Conservation (phyloP, 1,284 basidiomycete species). For the Psilocybe mexicana region DNA sequence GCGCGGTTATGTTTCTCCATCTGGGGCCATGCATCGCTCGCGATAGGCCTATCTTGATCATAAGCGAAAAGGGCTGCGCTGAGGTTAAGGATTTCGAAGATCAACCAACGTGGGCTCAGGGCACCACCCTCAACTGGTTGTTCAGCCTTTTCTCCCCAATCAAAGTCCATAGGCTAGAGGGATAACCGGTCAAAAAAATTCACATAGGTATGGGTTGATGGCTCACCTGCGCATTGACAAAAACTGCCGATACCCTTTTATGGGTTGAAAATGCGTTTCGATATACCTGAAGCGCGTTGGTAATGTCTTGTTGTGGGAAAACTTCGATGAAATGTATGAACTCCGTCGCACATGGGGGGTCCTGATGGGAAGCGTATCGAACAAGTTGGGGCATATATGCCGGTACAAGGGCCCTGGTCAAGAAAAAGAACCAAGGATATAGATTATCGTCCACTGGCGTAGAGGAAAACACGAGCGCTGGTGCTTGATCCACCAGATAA, state of each 20-base stretch:
- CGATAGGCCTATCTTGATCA: constrained; percentile 15
- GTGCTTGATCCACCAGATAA: constrained; percentile 39
- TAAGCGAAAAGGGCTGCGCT: constrained; percentile 30
- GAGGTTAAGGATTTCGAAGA: constrained; percentile 33
- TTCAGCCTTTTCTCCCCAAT: constrained; percentile 25
- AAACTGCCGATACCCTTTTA: constrained; percentile 34
- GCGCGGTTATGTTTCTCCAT: constrained; percentile 12
- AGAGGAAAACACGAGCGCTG: constrained; percentile 28
- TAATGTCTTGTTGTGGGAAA: constrained; percentile 21
- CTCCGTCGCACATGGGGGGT: background rate
- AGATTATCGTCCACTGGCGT: constrained; percentile 18
- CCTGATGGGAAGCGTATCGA: constrained; percentile 26
- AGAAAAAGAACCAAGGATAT: constrained; percentile 39
- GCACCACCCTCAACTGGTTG: constrained; percentile 16
- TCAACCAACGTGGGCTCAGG: constrained; percentile 20
- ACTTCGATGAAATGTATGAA: constrained; percentile 8
- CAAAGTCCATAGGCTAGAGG: constrained; percentile 39
- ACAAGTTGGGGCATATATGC: constrained; percentile 34
- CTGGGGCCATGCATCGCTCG: constrained; percentile 1
- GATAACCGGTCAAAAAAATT: constrained; percentile 21
- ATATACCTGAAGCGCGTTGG: constrained; percentile 22
- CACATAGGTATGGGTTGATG: constrained; percentile 15
- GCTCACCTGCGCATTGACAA: constrained; percentile 44
- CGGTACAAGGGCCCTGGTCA: constrained; percentile 40
- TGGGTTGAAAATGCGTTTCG: constrained; percentile 26